Conservation (phyloP, 495 filamentous ascomycete genomes). For the Podospora didyma region DNA sequence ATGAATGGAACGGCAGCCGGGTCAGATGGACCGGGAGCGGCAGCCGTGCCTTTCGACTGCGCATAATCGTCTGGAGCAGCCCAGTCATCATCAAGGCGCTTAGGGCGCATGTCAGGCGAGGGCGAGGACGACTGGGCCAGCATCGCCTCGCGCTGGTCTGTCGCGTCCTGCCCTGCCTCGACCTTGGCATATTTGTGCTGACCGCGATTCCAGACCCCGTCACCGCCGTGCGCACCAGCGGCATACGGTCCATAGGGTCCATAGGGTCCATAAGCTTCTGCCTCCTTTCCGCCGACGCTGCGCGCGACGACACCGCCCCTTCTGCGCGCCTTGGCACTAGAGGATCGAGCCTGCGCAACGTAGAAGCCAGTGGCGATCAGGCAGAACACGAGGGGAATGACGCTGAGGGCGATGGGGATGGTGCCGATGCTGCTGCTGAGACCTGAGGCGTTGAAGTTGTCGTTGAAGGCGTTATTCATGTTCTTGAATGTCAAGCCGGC, state of each 20-base stretch:
- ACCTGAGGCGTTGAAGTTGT: constrained; percentile 20
- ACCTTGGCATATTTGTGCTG: constrained; percentile 34
- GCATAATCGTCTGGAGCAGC: constrained; percentile 21
- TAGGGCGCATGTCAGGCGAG: not conserved
- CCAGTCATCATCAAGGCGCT: constrained; percentile 21
- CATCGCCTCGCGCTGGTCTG: constrained; percentile 1
- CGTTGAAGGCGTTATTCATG: constrained; percentile 25
- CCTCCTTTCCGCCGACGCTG: constrained; percentile 13
- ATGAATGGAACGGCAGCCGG: constrained; percentile 7
- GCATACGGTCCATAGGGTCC: constrained; percentile 6
- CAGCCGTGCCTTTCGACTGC: not conserved
- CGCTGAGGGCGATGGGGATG: constrained; percentile 23
- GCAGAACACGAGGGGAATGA: constrained; percentile 19
- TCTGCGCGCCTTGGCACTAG: not conserved
- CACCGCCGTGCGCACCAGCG: constrained; percentile 1
- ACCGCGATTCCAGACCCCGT: constrained; percentile 1
- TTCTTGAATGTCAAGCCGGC: constrained; percentile 23
- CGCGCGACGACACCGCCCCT: constrained; percentile 5
- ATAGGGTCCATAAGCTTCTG: constrained; percentile 3
- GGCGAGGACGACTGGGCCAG: not conserved
- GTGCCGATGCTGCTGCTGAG: constrained; percentile 19
- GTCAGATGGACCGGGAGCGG: not conserved
- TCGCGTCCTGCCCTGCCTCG: constrained; percentile 22
- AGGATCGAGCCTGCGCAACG: constrained; percentile 3
- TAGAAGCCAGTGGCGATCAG: constrained; percentile 17